Base-by-base conservation (phyloP, 129 eudicot species). In the Glebionis coronaria region DNA sequence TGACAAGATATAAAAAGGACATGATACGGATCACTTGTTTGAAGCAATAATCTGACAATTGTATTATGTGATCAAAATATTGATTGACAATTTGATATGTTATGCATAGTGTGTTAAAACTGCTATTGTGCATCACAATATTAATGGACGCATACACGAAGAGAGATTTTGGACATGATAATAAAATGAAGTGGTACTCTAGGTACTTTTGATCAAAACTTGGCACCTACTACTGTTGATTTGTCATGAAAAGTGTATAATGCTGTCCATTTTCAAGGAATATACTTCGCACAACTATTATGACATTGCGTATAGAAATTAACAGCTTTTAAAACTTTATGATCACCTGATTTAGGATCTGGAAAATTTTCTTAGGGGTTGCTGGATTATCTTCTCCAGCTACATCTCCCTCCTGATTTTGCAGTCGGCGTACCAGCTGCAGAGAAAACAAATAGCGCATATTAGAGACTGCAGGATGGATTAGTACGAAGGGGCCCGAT, bases 381-480 rank as follows among this genome's bases (percentile, higher is more conserved):
- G 97, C 95, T 12, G 90, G 95, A 61, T 83, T 80, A 71, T 94
- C 97, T 84, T 87, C 99, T 58, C 97, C 93, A 72, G 80, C 88
- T 53, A 82, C 73, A 80, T 84, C 99, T 72, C 97, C 99, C 74
- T 94, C 97, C 69, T 83, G 97, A 77, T 86, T 73, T 78, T 86
- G 95, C 79, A 94, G 56, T 68, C 70, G 80, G 69, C 94, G 80
- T 16, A 94, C 83, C 83, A 94, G 78, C 99, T 94, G 79, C 63
- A 70, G 44, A 13, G 40, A 56, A 61, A 53, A 74, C 27, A 57
- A 50, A 72, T 2, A 9, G 16, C 25, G 60, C 51, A 61, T 57
- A 25, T 20, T 9, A 72, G 12, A 3, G n/a, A 44, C 46, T 35
- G 42, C 42, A 35, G 7, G 1, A 35, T 9, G 2, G 42, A 7